A percentile compares a stretch with the other conserved stretches of the same genome.
Conservation (phyloP, 768 basidiomycete species). For the Hypholoma sublateritium region DNA sequence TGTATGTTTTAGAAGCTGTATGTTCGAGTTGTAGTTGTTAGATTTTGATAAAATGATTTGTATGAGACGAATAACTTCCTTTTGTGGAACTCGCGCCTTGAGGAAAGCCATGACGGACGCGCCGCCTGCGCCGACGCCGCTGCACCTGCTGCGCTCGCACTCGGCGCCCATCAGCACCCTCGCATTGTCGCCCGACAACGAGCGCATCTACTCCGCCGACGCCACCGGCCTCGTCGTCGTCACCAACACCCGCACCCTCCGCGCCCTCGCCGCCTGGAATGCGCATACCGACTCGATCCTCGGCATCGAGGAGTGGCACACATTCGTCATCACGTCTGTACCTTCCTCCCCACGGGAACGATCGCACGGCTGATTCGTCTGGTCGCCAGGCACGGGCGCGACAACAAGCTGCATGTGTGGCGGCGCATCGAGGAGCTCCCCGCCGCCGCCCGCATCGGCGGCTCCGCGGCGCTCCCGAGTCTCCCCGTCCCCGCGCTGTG, state of each 20-base stretch:
- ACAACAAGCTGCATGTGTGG: conserved; percentile 86
- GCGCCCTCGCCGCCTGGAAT: conserved; percentile 74
- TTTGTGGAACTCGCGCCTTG: not conserved
- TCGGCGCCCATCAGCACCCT: conserved; percentile 59
- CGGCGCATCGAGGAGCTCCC: conserved; percentile 45
- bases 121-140: conserved; percentile 54
- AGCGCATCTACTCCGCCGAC: conserved; percentile 87
- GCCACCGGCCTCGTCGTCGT: conserved; percentile 72
- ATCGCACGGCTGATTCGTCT: no score
- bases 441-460: conserved; percentile 44
- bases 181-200: conserved; percentile 68
- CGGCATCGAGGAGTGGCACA: conserved; percentile 74
- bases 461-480: conserved; percentile 54
- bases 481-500: conserved; percentile 49
- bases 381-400: conserved; percentile 57
- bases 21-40: no score
- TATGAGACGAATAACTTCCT: not conserved
- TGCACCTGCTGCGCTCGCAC: conserved; percentile 78
- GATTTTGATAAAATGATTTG: no score
- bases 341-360: no score
- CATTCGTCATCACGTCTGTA: conserved; percentile 74
- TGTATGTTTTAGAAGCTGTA: no score
- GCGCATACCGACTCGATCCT: conserved; percentile 80
- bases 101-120: conserved; percentile 16
- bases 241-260: conserved; percentile 73